Evolutionary conservation across 768 basidiomycete species (phyloP).

Genomic region (Xanthoconium stramineum): DNA sequence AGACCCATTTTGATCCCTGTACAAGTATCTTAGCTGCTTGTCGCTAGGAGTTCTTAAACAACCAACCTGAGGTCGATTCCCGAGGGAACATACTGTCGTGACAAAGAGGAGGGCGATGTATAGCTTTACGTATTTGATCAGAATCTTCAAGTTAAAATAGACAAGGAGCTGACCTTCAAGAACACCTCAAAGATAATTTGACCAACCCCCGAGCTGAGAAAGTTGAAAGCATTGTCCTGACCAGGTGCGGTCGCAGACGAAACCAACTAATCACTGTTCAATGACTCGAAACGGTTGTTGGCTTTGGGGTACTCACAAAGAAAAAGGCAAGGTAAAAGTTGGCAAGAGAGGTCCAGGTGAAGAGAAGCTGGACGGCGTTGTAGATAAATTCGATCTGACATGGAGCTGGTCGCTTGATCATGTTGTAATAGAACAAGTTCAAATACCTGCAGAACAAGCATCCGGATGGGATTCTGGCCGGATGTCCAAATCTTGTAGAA

Average conservation of each 20-base stretch:
- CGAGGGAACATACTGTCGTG: conserved; percentile 81
- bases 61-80: conserved; percentile 74
- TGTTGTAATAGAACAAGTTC: background rate
- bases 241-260: conserved; percentile 66
- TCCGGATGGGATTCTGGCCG: conserved; percentile 86
- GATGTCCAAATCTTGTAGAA: conserved; percentile 87
- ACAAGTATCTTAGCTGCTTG: conserved; percentile 1
- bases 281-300: conserved; percentile 17
- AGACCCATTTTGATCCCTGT: conserved; percentile 84
- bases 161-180: conserved; percentile 41
- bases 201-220: conserved; percentile 71
- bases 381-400: conserved; percentile 85
- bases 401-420: background rate
- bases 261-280: conserved; percentile 55
- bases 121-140: conserved; percentile 39
- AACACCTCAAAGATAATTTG: conserved; percentile 74
- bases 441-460: conserved; percentile 59
- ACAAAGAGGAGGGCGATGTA: conserved; percentile 86
- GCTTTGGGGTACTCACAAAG: conserved; percentile 59
- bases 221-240: conserved; percentile 72
- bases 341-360: conserved; percentile 91
- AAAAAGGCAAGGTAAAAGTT: conserved; percentile 95
- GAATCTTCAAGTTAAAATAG: conserved; percentile 17
- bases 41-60: conserved; percentile 2
- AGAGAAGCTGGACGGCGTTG: conserved; percentile 83